These are phyloP conservation scores for Russula emetica DNA, from an alignment of 768 basidiomycete species.

Conservation along the genomic window DNA sequence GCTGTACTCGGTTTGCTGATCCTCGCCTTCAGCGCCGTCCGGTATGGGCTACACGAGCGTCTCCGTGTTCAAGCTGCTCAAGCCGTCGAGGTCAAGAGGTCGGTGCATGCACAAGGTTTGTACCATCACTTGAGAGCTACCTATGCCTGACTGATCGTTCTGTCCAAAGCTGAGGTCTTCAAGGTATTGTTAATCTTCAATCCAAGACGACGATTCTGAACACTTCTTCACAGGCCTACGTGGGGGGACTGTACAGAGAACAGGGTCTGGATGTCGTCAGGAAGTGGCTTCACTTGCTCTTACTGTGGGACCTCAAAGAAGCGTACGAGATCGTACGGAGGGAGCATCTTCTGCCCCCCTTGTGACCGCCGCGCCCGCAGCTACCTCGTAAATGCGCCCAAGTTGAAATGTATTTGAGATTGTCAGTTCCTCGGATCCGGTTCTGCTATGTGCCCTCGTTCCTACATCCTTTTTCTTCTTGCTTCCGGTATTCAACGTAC, in stretches of 20 bases:
- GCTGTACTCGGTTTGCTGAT: background rate
- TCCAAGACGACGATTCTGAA: background rate
- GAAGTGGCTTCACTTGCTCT: conserved; percentile 12
- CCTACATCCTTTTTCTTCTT: background rate
- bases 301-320: conserved; percentile 4
- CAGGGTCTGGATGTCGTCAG: conserved; percentile 16
- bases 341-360: conserved; percentile 6
- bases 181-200: conserved; percentile 4
- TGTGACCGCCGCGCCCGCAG: background rate
- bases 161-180: conserved; percentile 22
- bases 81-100: conserved; percentile 14
- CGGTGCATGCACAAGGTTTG: conserved; percentile 19
- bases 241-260: conserved; percentile 19
- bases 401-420: background rate
- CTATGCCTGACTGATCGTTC: background rate
- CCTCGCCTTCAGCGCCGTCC: conserved; percentile 10
- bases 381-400: background rate
- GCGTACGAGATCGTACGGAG: conserved; percentile 14
- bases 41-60: conserved; percentile 14
- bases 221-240: conserved; percentile 12
- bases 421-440: background rate
- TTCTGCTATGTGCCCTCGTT: background rate
- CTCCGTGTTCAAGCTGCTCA: conserved; percentile 14
- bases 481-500: background rate
- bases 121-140: background rate